These are phyloP conservation scores for Magnaporthiopsis rhizophila DNA, from an alignment of 2,329 filamentous ascomycete species.

Conservation along the genomic window DNA sequence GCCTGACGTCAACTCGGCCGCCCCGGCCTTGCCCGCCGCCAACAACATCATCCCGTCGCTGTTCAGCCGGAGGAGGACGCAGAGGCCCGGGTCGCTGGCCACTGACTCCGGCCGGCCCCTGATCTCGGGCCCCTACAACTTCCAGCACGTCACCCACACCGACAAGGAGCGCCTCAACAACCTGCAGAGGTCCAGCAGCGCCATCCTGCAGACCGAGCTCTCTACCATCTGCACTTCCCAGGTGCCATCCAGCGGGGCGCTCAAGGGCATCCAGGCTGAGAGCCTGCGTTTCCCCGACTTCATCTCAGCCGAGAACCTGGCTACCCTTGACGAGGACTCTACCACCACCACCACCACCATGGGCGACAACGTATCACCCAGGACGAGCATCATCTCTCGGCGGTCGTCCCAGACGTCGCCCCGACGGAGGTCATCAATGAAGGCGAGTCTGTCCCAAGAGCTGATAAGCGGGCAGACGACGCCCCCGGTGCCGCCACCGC, in stretches of 20 bases:
- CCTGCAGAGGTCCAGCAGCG: slow-evolving; percentile 30
- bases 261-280: slow-evolving; percentile 30
- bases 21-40: slow-evolving; percentile 19
- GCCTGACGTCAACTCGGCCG: slow-evolving; percentile 22
- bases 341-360: background rate
- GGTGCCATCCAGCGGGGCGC: slow-evolving; percentile 24
- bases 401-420: slow-evolving; percentile 3
- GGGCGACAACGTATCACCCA: background rate
- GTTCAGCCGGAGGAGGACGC: slow-evolving; percentile 40
- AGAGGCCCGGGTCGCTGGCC: slow-evolving; percentile 22
- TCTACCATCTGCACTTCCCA: slow-evolving; percentile 30
- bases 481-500: slow-evolving; percentile 40
- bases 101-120: slow-evolving; percentile 28
- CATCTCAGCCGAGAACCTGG: slow-evolving; percentile 33
- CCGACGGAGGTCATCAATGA: slow-evolving; percentile 23
- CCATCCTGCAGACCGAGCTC: slow-evolving; percentile 35
- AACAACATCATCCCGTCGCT: slow-evolving; percentile 35
- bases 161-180: slow-evolving; percentile 38
- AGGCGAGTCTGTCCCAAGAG: slow-evolving; percentile 40
- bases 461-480: slow-evolving; percentile 30
- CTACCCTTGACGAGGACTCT: slow-evolving; percentile 11
- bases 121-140: slow-evolving; percentile 59
- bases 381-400: background rate
- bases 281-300: slow-evolving; percentile 39
- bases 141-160: slow-evolving; percentile 56